Conservation (phyloP, 768 basidiomycete genomes). For the Tulasnella sp. region DNA sequence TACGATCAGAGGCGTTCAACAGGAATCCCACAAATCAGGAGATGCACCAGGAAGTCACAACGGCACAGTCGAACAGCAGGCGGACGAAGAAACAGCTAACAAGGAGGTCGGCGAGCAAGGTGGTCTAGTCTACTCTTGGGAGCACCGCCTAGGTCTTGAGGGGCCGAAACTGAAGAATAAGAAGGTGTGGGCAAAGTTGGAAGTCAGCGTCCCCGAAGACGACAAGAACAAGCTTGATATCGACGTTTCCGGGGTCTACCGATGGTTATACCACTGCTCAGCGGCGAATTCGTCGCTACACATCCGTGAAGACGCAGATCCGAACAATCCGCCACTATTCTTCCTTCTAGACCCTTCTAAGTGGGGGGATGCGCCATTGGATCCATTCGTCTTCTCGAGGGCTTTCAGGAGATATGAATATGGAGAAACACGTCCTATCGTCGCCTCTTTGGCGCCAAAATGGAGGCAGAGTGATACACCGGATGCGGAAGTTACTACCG, state of each 20-base stretch:
- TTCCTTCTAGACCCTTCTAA: conserved; percentile 71
- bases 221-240: conserved; percentile 49
- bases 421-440: conserved; percentile 65
- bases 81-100: too few species aligned
- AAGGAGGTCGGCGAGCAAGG: conserved; percentile 33
- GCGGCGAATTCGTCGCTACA: conserved; percentile 80
- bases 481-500: conserved; percentile 37
- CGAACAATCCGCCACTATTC: conserved; percentile 49
- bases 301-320: conserved; percentile 40
- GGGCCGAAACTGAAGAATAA: conserved; percentile 54
- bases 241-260: conserved; percentile 70
- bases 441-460: conserved; percentile 57
- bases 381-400: conserved; percentile 76
- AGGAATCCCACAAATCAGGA: not conserved
- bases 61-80: too few species aligned
- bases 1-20: conserved; percentile 41
- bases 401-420: conserved; percentile 69
- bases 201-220: conserved; percentile 45
- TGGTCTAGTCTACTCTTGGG: conserved; percentile 66
- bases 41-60: not conserved
- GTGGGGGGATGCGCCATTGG: conserved; percentile 58
- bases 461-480: conserved; percentile 58
- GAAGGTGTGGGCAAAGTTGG: conserved; percentile 52
- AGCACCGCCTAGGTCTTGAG: conserved; percentile 62
- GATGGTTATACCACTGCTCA: conserved; percentile 74